Percentiles rank a stretch among this genome's conserved stretches.
phyloP scores from a whole-genome alignment of 2,329 filamentous ascomycete genomes.

The Ophiostoma montium region DNA sequence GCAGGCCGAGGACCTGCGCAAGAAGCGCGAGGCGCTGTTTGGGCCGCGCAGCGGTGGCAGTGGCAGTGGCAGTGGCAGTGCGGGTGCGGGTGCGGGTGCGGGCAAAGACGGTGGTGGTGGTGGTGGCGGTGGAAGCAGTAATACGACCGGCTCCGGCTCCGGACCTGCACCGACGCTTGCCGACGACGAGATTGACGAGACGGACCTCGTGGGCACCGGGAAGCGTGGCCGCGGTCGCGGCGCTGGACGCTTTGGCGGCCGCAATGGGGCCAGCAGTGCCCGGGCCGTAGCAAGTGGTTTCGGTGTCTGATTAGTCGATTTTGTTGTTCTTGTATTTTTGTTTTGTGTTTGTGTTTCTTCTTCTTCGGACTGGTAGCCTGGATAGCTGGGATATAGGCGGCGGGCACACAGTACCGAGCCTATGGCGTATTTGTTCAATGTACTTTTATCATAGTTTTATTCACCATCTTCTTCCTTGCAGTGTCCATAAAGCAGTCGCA shows the following conservation, averaged over 20 bases:
- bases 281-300: conserved; percentile 12
- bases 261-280: conserved; percentile 1
- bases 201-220: conserved; percentile 8
- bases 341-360: not conserved
- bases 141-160: too few species aligned
- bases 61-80: conserved; percentile 15
- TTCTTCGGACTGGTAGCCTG: not conserved
- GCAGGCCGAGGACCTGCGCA: conserved; percentile 31
- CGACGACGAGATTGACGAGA: conserved; percentile 15
- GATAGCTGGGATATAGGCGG: not conserved
- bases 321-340: not conserved
- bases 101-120: not conserved
- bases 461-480: not conserved
- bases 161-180: too few species aligned
- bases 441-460: not conserved
- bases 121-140: too few species aligned
- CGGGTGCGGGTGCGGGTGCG: too few species aligned
- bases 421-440: not conserved
- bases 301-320: conserved; percentile 8
- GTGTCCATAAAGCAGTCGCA: too few species aligned
- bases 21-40: conserved; percentile 35
- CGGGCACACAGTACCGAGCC: not conserved
- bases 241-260: conserved; percentile 8
- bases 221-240: conserved; percentile 6
- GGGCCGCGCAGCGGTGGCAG: conserved; percentile 18